Percentiles rank a stretch among this genome's conserved stretches.
phyloP scores from a whole-genome alignment of 2,329 filamentous ascomycete genomes.

The Graphiopsis chlorocephala region DNA sequence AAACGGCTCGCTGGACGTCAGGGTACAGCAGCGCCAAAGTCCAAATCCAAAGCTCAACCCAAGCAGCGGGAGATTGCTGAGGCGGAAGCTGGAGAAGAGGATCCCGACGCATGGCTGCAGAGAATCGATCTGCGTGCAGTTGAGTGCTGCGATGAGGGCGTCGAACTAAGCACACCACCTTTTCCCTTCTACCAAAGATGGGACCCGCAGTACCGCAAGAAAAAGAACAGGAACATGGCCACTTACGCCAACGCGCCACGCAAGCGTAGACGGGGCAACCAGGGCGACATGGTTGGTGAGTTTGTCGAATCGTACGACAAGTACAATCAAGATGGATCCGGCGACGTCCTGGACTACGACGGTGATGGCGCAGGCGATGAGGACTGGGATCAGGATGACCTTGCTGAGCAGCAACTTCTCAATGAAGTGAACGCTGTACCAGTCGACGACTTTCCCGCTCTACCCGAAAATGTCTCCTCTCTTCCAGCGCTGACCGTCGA shows the following conservation, averaged over 20 bases:
- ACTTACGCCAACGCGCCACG: conserved; percentile 38
- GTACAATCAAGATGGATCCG: conserved; percentile 33
- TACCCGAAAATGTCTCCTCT: conserved; percentile 33
- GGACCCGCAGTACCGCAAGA: conserved; percentile 66
- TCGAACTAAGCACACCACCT: conserved; percentile 71
- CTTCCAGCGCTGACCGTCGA: conserved; percentile 52
- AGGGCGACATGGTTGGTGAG: conserved; percentile 54
- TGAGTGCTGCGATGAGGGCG: conserved; percentile 72
- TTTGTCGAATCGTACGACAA: conserved; percentile 39
- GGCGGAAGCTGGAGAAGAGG: conserved; percentile 15
- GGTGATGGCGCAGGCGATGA: conserved; percentile 37
- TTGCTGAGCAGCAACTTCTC: conserved; percentile 31
- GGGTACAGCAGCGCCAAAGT: conserved; percentile 3
- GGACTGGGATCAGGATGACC: conserved; percentile 28
- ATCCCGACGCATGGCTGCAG: conserved; percentile 60
- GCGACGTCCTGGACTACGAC: conserved; percentile 42
- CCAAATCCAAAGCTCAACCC: conserved; percentile 5
- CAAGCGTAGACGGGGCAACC: conserved; percentile 40
- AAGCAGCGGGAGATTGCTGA: conserved; percentile 21
- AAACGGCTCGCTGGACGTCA: conserved; percentile 45
- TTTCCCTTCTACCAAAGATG: conserved; percentile 85
- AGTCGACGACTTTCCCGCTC: conserved; percentile 57
- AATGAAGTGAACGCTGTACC: conserved; percentile 26
- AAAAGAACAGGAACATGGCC: conserved; percentile 29
- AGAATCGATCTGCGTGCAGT: conserved; percentile 75